A percentile compares a stretch with the other conserved stretches of the same genome.
Evolutionary conservation across 352 stramenopile genomes (phyloP).

Genomic region (Pythium brassicae): DNA sequence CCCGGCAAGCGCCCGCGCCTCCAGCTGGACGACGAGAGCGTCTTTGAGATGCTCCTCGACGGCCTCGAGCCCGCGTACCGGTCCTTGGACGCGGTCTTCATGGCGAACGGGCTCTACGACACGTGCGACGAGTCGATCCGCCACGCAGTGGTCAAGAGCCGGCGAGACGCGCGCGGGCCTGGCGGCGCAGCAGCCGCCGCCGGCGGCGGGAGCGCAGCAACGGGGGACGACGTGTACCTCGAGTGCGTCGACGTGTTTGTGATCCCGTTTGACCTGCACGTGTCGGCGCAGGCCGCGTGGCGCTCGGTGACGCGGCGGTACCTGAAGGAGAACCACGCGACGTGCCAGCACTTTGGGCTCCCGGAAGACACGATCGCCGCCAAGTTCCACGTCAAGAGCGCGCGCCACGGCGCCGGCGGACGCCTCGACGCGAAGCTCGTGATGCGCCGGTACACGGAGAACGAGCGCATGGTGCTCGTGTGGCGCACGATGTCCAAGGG

Average conservation of each 20-base stretch:
- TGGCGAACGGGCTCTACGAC: slow-evolving; percentile 34
- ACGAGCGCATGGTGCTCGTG: slow-evolving; percentile 43
- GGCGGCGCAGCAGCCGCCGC: no score
- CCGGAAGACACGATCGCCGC: slow-evolving; percentile 36
- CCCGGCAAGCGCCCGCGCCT: slow-evolving; percentile 17
- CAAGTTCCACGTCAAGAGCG: slow-evolving; percentile 29
- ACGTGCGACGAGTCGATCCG: slow-evolving; percentile 38
- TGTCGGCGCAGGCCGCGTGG: slow-evolving; percentile 25
- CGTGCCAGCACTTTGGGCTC: slow-evolving; percentile 13
- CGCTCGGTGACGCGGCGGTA: slow-evolving; percentile 33
- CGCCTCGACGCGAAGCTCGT: slow-evolving; percentile 40
- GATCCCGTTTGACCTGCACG: slow-evolving; percentile 34
- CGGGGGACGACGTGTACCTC: slow-evolving; percentile 18
- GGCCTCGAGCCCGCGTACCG: slow-evolving; percentile 38
- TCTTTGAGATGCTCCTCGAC: slow-evolving; percentile 32
- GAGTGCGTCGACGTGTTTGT: slow-evolving; percentile 40
- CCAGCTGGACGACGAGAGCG: slow-evolving; percentile 16
- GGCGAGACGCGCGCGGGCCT: background rate
- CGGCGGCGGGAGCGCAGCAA: background rate
- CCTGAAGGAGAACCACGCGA: slow-evolving; percentile 23
- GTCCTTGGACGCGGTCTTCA: slow-evolving; percentile 35
- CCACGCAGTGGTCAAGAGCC: slow-evolving; percentile 32
- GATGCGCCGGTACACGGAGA: slow-evolving; percentile 41
- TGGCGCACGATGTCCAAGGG: slow-evolving; percentile 40
- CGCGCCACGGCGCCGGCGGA: slow-evolving; percentile 16